Conservation (phyloP, 2,329 filamentous ascomycete species). For the Sporothrix mexicana region DNA sequence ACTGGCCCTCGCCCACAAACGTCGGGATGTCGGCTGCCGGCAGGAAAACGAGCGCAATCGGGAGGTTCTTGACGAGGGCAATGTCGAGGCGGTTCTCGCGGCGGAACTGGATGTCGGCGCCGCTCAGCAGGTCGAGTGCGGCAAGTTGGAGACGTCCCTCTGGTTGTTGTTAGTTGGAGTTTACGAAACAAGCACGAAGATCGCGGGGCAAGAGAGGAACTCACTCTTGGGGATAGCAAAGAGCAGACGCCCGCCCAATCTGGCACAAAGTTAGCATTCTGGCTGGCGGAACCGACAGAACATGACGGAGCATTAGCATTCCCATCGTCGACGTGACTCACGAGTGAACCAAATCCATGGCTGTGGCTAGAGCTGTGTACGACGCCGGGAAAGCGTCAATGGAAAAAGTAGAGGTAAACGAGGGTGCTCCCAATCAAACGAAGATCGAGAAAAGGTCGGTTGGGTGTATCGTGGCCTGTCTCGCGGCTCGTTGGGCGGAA, state of each 20-base stretch:
- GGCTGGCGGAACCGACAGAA: constrained; percentile 14
- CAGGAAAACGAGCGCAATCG: constrained; percentile 94
- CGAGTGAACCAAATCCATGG: constrained; percentile 63
- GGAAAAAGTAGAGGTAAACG: not conserved
- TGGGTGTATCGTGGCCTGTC: not conserved
- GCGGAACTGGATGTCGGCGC: constrained; percentile 95
- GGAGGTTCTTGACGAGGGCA: constrained; percentile 94
- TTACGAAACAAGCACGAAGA: constrained; percentile 38
- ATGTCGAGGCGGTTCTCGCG: constrained; percentile 96
- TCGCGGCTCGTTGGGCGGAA: constrained; percentile 18
- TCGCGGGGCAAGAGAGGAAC: constrained; percentile 46
- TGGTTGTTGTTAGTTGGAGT: constrained; percentile 46
- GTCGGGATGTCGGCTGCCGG: constrained; percentile 97
- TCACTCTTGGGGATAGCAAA: constrained; percentile 98
- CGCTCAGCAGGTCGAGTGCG: constrained; percentile 86
- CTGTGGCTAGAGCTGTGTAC: constrained; percentile 7
- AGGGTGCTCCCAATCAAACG: not conserved
- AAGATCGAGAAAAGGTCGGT: not conserved
- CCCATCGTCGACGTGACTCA: constrained; percentile 44
- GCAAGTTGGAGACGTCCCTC: constrained; percentile 92
- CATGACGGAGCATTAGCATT: constrained; percentile 9
- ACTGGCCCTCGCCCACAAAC: constrained; percentile 89
- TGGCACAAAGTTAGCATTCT: constrained; percentile 52
- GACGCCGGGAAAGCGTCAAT: constrained; percentile 20
- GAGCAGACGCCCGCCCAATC: constrained; percentile 88